phyloP scores from a whole-genome alignment of 345 rosid species.

The Ricinus communis region DNA sequence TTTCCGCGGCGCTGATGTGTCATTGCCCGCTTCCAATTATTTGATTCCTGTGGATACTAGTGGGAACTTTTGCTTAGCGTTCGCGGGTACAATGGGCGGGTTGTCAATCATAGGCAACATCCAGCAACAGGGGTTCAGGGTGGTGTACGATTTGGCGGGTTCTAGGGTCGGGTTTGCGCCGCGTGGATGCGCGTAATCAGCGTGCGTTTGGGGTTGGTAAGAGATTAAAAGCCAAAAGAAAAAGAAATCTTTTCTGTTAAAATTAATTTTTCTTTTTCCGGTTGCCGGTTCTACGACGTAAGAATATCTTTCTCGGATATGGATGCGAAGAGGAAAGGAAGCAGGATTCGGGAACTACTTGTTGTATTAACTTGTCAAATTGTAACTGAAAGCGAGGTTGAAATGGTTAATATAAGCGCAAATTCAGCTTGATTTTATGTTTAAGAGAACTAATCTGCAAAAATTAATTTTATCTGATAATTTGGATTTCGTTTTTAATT shows the following conservation, averaged over 20 bases:
- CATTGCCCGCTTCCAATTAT: conserved; percentile 89
- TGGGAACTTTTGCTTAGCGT: conserved; percentile 90
- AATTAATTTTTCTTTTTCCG: no score
- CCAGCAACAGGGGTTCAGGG: conserved; percentile 97
- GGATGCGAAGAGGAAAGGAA: neutral
- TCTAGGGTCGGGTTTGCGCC: conserved; percentile 87
- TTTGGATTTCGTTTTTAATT: no score
- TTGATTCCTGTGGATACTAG: conserved; percentile 71
- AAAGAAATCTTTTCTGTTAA: no score
- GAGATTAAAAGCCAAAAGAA: no score
- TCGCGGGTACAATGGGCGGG: conserved; percentile 86
- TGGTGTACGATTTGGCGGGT: conserved; percentile 65
- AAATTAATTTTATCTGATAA: no score
- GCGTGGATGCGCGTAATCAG: conserved; percentile 56
- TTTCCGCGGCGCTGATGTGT: conserved; percentile 65
- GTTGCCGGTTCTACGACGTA: no score
- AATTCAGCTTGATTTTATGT: no score
- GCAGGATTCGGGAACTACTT: conserved; percentile 3
- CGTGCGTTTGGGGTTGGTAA: neutral
- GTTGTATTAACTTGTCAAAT: neutral
- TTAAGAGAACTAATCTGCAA: no score
- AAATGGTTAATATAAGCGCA: no score
- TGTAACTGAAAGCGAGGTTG: neutral
- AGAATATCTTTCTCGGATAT: neutral
- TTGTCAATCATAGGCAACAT: conserved; percentile 87